These are phyloP conservation scores for Penicillium odoratum DNA, from an alignment of 495 filamentous ascomycete genomes.

Conservation along the genomic window DNA sequence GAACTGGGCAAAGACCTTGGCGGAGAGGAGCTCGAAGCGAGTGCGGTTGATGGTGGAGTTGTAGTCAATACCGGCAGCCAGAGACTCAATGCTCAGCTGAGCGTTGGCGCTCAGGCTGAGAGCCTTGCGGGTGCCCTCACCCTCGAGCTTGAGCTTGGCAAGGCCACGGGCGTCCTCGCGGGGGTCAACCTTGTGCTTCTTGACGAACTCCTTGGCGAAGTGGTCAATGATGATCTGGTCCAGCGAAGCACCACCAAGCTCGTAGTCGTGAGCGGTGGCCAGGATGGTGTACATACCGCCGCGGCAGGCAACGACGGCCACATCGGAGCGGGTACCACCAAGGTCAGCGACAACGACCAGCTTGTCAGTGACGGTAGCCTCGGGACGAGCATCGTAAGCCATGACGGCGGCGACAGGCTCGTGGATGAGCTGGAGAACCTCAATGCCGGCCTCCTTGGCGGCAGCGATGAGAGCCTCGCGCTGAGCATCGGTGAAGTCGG, in stretches of 20 bases:
- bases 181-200: slow-evolving; percentile 89
- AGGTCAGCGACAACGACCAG: slow-evolving; percentile 89
- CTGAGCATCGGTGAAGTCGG: slow-evolving; percentile 86
- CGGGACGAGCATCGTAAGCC: slow-evolving; percentile 86
- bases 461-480: slow-evolving; percentile 74
- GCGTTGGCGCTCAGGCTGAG: slow-evolving; percentile 85
- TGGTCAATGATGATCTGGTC: slow-evolving; percentile 91
- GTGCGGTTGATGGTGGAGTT: slow-evolving; percentile 87
- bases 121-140: slow-evolving; percentile 86
- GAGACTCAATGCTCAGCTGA: slow-evolving; percentile 83
- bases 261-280: slow-evolving; percentile 92
- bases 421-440: slow-evolving; percentile 87
- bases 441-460: slow-evolving; percentile 78
- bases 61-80: slow-evolving; percentile 88
- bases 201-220: slow-evolving; percentile 97
- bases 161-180: slow-evolving; percentile 74
- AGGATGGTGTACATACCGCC: slow-evolving; percentile 96
- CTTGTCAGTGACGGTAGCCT: slow-evolving; percentile 76
- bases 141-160: slow-evolving; percentile 90
- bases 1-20: slow-evolving; percentile 83
- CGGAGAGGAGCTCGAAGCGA: slow-evolving; percentile 85
- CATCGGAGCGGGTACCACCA: slow-evolving; percentile 89
- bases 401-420: slow-evolving; percentile 92
- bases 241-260: slow-evolving; percentile 75
- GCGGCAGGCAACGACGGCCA: slow-evolving; percentile 83